These are phyloP conservation scores for Phyllosticta capitalensis DNA, from an alignment of 2,329 filamentous ascomycete genomes.

Conservation along the genomic window DNA sequence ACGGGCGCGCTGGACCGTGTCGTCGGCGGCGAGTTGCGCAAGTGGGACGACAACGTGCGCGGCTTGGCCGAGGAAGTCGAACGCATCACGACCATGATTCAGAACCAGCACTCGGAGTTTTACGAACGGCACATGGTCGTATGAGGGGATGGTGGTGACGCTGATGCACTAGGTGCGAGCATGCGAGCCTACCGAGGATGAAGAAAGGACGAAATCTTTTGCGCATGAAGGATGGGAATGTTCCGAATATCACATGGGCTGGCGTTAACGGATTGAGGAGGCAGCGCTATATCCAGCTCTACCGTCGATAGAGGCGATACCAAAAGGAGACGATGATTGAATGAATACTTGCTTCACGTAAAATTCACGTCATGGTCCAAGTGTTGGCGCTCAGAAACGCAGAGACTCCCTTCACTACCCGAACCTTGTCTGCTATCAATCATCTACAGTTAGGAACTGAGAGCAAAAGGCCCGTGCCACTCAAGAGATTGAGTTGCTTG, in stretches of 20 bases:
- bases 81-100: constrained; percentile 69
- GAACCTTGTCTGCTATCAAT: no score
- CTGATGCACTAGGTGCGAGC: no score
- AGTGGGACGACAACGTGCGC: constrained; percentile 86
- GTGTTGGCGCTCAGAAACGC: not conserved
- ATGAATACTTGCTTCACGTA: not conserved
- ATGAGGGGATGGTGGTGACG: not conserved
- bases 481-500: no score
- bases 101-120: constrained; percentile 63
- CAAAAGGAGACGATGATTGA: not conserved
- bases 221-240: not conserved
- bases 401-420: no score
- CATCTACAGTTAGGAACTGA: no score
- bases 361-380: no score
- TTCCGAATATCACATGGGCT: not conserved
- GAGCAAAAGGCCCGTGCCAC: no score
- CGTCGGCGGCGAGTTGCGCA: constrained; percentile 62
- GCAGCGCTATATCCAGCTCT: not conserved
- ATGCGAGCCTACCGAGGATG: no score
- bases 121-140: constrained; percentile 24
- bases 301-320: not conserved
- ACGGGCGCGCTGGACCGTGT: constrained; percentile 50
- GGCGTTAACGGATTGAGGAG: not conserved
- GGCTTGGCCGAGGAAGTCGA: constrained; percentile 83
- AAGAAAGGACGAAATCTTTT: not conserved